Conservation (phyloP, 306 rosid species). For the Malus asiatica region DNA sequence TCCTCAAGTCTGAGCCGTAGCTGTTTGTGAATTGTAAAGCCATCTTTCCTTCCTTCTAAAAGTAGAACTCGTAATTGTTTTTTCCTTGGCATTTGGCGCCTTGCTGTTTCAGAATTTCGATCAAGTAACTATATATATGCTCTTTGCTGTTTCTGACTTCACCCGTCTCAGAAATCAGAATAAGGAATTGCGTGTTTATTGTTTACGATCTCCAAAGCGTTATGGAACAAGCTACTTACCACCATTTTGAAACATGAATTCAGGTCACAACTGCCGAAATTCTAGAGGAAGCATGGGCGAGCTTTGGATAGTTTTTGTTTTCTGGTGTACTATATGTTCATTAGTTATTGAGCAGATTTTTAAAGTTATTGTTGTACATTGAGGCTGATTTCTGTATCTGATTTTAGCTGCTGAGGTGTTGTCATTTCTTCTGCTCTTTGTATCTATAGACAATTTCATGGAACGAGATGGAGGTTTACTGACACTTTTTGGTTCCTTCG, state of each 20-base stretch:
- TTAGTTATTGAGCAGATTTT: neutral
- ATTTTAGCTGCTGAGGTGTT: neutral
- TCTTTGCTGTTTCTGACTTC: neutral
- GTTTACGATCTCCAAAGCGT: neutral
- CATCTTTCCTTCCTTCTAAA: neutral
- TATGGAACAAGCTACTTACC: neutral
- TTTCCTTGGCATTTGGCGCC: neutral
- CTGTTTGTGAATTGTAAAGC: neutral
- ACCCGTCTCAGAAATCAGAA: neutral
- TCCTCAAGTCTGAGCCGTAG: constrained; percentile 59
- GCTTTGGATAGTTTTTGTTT: neutral
- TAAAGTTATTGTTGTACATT: neutral
- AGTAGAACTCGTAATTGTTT: neutral
- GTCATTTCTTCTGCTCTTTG: neutral
- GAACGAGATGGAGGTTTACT: neutral
- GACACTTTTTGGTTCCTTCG: neutral
- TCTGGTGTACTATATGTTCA: neutral
- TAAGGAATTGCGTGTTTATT: neutral
- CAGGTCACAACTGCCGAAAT: neutral
- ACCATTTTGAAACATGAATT: neutral
- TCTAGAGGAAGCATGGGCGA: neutral
- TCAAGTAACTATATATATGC: no score
- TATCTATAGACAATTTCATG: neutral
- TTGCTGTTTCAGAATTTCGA: neutral
- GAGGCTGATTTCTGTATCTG: neutral